These are phyloP conservation scores for Penicillium bialowiezense DNA, from an alignment of 495 filamentous ascomycete species.

Conservation along the genomic window DNA sequence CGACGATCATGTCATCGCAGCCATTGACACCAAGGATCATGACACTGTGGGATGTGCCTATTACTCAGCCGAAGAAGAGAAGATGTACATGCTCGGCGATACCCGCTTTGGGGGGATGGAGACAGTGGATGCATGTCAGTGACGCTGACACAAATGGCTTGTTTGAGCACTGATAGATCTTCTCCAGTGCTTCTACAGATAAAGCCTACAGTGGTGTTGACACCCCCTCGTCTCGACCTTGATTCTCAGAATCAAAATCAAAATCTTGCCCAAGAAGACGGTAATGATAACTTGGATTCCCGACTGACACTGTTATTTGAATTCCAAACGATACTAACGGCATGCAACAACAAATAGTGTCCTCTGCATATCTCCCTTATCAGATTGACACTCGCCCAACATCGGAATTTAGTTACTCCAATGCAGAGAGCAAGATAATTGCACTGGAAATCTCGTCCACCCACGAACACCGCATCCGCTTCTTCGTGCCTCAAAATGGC, in stretches of 20 bases:
- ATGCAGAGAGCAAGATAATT: slow-evolving; percentile 66
- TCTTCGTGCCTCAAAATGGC: slow-evolving; percentile 58
- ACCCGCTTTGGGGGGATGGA: slow-evolving; percentile 68
- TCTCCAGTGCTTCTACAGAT: slow-evolving; percentile 65
- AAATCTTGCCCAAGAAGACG: slow-evolving; percentile 23
- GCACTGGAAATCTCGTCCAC: slow-evolving; percentile 42
- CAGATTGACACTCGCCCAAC: slow-evolving; percentile 70
- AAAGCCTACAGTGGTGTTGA: slow-evolving; percentile 76
- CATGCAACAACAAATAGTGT: slow-evolving; percentile 20
- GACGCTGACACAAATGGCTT: neutral
- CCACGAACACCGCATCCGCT: slow-evolving; percentile 37
- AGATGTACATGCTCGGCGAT: slow-evolving; percentile 78
- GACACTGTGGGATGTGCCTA: slow-evolving; percentile 83
- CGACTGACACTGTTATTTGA: neutral
- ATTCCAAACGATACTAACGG: neutral
- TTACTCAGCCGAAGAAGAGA: slow-evolving; percentile 73
- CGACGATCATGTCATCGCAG: slow-evolving; percentile 74
- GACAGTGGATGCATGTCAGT: slow-evolving; percentile 63
- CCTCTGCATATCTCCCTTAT: slow-evolving; percentile 56
- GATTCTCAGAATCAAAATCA: slow-evolving; percentile 22
- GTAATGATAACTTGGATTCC: slow-evolving; percentile 6
- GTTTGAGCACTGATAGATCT: slow-evolving; percentile 11
- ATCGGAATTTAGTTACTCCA: slow-evolving; percentile 73
- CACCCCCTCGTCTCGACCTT: slow-evolving; percentile 69
- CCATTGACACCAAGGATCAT: slow-evolving; percentile 70